Base-by-base conservation (phyloP, 2,329 filamentous ascomycete species). In the Cytospora piceicola region DNA sequence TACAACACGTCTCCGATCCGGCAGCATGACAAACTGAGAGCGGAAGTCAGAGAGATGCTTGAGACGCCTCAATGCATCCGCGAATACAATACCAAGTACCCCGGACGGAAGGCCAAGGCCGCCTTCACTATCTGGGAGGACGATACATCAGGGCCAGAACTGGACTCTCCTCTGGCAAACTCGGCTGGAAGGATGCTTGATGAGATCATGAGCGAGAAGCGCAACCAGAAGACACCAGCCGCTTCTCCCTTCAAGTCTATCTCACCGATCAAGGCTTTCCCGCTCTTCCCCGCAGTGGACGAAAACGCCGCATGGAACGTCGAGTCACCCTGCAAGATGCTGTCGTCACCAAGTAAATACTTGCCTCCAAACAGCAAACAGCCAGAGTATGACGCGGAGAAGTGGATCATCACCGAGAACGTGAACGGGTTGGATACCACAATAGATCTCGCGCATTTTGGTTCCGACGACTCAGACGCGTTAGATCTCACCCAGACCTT, bases 301-400 rank as follows among this genome's bases (percentile, higher is more conserved):
- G 55, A 69, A 42, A 68, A 68, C 32, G 49, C 66, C n/a, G 51
- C 72, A 63, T 67, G 79, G 66, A 72, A 75, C 57, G 79, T 84
- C 42, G 82, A 86, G 29, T 87, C 86, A 0, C 86, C 86, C 3
- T 85, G 82, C 76, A 88, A 87, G 72, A 79, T 79, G 6, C 83
- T 87, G 27, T 63, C 64, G 39, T 87, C 86, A 3, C 85, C 86
- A 0, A 83, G 79, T 75, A 88, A 86, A 73, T 75, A 82, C 62
- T 78, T 81, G 59, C 66, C 63, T 12, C 29, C 46, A 2, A 29
- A 77, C 20, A 75, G 68, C 68, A 77, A 76, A 67, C 70, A 73
- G 66, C 70, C 74, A 17, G 59, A 55, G 11, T 65, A 66, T 15
- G 63, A 59, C 14, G 27, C 63, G 7, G 66, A 68, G 55, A 58